Percentiles rank a stretch among this genome's conserved stretches.
Conservation (phyloP, 1,139 yeast species). For the Debaryomyces coudertii region DNA sequence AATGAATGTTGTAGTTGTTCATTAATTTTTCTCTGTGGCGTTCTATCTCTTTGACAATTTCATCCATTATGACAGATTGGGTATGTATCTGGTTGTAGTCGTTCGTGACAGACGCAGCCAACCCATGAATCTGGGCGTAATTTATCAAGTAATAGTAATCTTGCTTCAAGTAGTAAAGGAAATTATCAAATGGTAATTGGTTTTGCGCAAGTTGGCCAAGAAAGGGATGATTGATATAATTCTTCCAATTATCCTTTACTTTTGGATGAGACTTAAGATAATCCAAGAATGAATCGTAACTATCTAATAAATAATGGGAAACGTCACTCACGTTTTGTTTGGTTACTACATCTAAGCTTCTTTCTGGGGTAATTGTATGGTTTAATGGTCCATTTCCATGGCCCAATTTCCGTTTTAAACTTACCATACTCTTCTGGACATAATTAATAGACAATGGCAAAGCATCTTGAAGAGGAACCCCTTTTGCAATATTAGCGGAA, state of each 20-base stretch:
- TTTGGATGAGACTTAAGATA: constrained; percentile 60
- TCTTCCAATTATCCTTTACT: constrained; percentile 58
- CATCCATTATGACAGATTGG: constrained; percentile 54
- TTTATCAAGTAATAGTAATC: constrained; percentile 72
- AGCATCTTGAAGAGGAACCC: constrained; percentile 47
- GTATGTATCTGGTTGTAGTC: constrained; percentile 53
- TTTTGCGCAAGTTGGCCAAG: constrained; percentile 56
- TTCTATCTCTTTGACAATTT: constrained; percentile 58
- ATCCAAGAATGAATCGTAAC: constrained; percentile 37
- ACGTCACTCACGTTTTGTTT: background rate
- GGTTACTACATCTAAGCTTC: constrained; percentile 10
- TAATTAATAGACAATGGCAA: constrained; percentile 62
- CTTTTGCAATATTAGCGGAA: constrained; percentile 72
- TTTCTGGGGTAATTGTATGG: constrained; percentile 42
- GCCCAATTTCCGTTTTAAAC: constrained; percentile 45
- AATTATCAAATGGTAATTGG: constrained; percentile 51
- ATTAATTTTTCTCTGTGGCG: constrained; percentile 57
- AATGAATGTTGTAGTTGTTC: constrained; percentile 47
- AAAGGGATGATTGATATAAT: constrained; percentile 65
- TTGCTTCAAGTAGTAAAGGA: constrained; percentile 65
- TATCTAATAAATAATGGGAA: constrained; percentile 4
- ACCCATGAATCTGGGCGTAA: constrained; percentile 69
- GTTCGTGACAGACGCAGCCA: constrained; percentile 68
- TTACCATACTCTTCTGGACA: constrained; percentile 65
- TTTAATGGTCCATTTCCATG: constrained; percentile 75